A percentile compares a stretch with the other conserved stretches of the same genome.
phyloP scores from a whole-genome alignment of 352 stramenopile genomes.

The Hyaloperonospora brassicae region DNA sequence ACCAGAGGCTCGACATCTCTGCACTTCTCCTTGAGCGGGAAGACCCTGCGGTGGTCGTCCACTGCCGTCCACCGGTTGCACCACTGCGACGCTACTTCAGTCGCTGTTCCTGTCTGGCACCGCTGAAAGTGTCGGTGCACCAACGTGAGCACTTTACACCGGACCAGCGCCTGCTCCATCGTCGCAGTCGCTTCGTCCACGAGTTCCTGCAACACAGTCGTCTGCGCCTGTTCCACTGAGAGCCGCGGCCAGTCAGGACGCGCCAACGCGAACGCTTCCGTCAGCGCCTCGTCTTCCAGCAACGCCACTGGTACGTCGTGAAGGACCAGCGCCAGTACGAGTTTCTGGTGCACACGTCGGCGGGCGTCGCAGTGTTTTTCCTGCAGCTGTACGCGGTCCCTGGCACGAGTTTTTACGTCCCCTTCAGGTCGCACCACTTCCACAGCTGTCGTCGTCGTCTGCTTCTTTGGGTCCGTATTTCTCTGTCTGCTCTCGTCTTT shows the following conservation, averaged over 20 bases:
- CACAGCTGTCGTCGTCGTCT: background rate
- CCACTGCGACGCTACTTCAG: background rate
- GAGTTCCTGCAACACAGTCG: constrained; percentile 22
- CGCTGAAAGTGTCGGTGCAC: constrained; percentile 14
- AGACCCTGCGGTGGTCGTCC: constrained; percentile 15
- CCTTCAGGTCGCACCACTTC: background rate
- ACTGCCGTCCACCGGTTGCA: constrained; percentile 17
- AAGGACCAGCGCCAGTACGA: constrained; percentile 39
- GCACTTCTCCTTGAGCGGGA: constrained; percentile 20
- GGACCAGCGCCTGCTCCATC: constrained; percentile 10
- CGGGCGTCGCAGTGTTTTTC: background rate
- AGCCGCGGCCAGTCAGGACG: constrained; percentile 21
- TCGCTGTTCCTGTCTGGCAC: background rate
- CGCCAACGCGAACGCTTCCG: constrained; percentile 26
- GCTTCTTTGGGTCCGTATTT: too few species aligned
- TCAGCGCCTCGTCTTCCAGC: constrained; percentile 33
- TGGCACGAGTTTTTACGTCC: background rate
- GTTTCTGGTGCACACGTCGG: constrained; percentile 25
- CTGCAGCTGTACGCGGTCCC: background rate
- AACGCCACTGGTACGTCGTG: constrained; percentile 29
- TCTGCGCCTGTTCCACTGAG: constrained; percentile 11
- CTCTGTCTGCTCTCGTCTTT: too few species aligned
- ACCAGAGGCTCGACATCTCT: background rate
- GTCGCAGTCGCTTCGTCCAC: constrained; percentile 4
- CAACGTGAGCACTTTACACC: constrained; percentile 24